These are phyloP conservation scores for Sporothrix brunneoviolacea DNA, from an alignment of 2,329 filamentous ascomycete species.

Conservation along the genomic window DNA sequence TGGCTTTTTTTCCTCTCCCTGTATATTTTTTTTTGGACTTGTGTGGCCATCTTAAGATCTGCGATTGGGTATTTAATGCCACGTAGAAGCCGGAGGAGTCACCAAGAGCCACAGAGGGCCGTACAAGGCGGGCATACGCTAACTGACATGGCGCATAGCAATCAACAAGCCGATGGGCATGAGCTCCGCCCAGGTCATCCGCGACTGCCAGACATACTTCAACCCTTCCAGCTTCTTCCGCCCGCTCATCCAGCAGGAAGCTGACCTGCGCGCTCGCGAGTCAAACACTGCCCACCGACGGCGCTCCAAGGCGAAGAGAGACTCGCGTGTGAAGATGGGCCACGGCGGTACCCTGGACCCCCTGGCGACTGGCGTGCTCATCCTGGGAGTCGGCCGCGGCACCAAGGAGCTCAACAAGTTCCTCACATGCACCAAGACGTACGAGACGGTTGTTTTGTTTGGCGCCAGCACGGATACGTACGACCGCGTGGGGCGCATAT, in stretches of 20 bases:
- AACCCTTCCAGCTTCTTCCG: slow-evolving; percentile 73
- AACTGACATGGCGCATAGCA: slow-evolving; percentile 43
- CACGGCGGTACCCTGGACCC: slow-evolving; percentile 95
- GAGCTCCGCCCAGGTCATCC: slow-evolving; percentile 84
- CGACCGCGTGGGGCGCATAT: slow-evolving; percentile 76
- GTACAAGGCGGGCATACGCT: no score
- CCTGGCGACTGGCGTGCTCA: slow-evolving; percentile 85
- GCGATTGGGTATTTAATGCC: no score
- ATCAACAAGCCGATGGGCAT: slow-evolving; percentile 87
- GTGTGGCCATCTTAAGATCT: neutral
- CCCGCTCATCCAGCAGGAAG: slow-evolving; percentile 60
- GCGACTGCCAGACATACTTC: slow-evolving; percentile 79
- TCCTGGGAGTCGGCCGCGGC: slow-evolving; percentile 77
- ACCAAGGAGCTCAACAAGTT: slow-evolving; percentile 79
- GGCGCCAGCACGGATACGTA: slow-evolving; percentile 91
- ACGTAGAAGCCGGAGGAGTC: no score
- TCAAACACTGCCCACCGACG: slow-evolving; percentile 52
- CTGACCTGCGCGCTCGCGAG: slow-evolving; percentile 46
- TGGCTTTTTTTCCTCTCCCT: neutral
- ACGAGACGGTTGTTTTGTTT: slow-evolving; percentile 84
- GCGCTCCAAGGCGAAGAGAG: slow-evolving; percentile 49
- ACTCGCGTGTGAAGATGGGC: slow-evolving; percentile 79
- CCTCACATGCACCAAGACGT: slow-evolving; percentile 83
- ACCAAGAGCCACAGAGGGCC: no score
- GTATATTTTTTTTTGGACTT: neutral